These are phyloP conservation scores for Punctularia strigosozonata DNA, from an alignment of 768 basidiomycete species.

Conservation along the genomic window DNA sequence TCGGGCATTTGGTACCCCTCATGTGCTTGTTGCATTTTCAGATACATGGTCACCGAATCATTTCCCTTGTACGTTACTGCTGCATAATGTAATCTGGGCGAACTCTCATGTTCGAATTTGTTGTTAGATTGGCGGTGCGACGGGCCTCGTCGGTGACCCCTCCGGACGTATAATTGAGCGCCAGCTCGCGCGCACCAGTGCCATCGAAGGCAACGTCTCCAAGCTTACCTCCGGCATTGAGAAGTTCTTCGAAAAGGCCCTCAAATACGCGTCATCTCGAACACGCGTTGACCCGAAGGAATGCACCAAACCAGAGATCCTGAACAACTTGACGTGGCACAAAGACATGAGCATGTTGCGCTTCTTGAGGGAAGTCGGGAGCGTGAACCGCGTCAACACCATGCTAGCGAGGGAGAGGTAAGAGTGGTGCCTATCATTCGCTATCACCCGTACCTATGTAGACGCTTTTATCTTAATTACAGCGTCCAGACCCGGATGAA, in stretches of 20 bases:
- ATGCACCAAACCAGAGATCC: slow-evolving; percentile 24
- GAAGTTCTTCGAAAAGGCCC: slow-evolving; percentile 62
- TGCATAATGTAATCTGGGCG: too few relatives aligned
- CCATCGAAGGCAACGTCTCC: slow-evolving; percentile 54
- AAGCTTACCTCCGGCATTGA: slow-evolving; percentile 53
- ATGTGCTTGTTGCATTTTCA: slow-evolving; percentile 84
- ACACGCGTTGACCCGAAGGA: slow-evolving; percentile 6
- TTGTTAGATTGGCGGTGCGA: slow-evolving; percentile 88
- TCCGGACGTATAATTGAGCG: slow-evolving; percentile 83
- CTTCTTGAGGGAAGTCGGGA: slow-evolving; percentile 75
- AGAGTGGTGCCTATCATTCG: slow-evolving; percentile 8
- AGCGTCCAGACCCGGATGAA: slow-evolving; percentile 77
- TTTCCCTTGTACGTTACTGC: slow-evolving; percentile 69
- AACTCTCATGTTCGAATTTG: background rate
- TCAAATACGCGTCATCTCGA: slow-evolving; percentile 41
- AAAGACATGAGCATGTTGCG: slow-evolving; percentile 61
- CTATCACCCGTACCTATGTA: slow-evolving; percentile 1
- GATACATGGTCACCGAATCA: slow-evolving; percentile 66
- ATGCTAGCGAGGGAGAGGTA: slow-evolving; percentile 92
- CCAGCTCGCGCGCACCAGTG: slow-evolving; percentile 43
- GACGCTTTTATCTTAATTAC: slow-evolving; percentile 2
- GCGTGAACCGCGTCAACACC: slow-evolving; percentile 69
- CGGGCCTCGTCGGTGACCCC: slow-evolving; percentile 94
- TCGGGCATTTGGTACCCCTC: slow-evolving; percentile 87
- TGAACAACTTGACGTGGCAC: slow-evolving; percentile 75